Evolutionary conservation across 2,329 filamentous ascomycete species (phyloP), one percentile per base, ranked within the genome.

Genomic region (Proliferodiscus dingleyae): DNA sequence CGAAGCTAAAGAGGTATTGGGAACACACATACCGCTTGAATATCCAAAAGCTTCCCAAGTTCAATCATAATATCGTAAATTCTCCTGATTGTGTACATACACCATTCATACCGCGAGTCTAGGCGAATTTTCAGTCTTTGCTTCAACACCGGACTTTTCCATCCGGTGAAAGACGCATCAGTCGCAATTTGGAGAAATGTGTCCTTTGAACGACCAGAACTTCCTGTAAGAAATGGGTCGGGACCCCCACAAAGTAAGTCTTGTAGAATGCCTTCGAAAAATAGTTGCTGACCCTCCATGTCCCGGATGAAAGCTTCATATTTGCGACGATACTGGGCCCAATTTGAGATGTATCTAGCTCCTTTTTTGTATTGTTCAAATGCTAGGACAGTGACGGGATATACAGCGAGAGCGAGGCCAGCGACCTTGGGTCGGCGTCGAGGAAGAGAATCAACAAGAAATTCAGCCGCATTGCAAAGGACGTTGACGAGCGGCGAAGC

Each of bases 341-440:
- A 45, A 28, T 45, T 38, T 11, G 34, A 39, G 34, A 38, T n/a
- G 36, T 30, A 45, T 15, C 26, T 38, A 3, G 23, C 23, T 11
- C 42, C 42, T 24, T 23, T 23, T 39, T 39, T 39, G 15, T 45
- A 39, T 23, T 45, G 15, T 18, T 45, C 26, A 11, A 45, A 39
- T 13, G 21, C 18, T 5, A 45, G 13, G 10, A 38, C n/a, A 23
- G 19, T n/a, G 4, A 16, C 34, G 7, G 42, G 36, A 15, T 45
- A 45, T 7, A 39, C 23, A 22, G 16, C 36, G 19, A 45, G 36
- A 16, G 21, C 42, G 3, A 45, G 10, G 5, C 34, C 34, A 13
- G 42, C 42, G 24, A 45, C 36, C 28, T 45, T 36, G 26, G 39
- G 30, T 21, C n/a, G 19, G 58, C 10, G 30, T 13, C 15, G 11